phyloP scores from a whole-genome alignment of 768 basidiomycete species.

The Trametes cinnabarina region DNA sequence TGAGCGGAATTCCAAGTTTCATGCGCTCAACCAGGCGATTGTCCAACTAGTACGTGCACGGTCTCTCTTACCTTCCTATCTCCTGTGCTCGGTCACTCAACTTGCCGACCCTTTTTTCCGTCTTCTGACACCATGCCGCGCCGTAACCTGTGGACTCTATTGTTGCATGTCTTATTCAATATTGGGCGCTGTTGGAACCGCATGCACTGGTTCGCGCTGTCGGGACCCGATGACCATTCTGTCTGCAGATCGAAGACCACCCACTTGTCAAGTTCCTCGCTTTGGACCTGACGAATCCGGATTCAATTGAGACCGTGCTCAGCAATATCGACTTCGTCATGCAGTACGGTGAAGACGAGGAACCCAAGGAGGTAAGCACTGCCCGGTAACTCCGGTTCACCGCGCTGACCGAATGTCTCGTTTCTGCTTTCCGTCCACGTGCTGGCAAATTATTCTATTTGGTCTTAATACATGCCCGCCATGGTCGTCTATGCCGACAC shows the following conservation, averaged over 20 bases:
- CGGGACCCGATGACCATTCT: too few species aligned
- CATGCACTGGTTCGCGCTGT: constrained; percentile 3
- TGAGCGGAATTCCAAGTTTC: constrained; percentile 74
- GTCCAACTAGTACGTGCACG: constrained; percentile 94
- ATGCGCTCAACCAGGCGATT: constrained; percentile 91
- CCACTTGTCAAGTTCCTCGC: constrained; percentile 97
- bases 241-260: constrained; percentile 91
- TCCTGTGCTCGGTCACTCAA: constrained; percentile 3
- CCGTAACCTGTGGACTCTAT: background rate
- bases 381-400: background rate
- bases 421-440: background rate
- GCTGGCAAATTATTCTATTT: background rate
- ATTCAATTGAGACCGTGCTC: constrained; percentile 85
- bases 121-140: background rate
- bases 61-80: background rate
- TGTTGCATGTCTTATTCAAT: background rate
- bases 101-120: background rate
- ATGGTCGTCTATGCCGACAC: background rate
- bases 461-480: background rate
- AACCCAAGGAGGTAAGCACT: constrained; percentile 80
- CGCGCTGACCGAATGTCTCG: constrained; percentile 1
- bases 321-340: constrained; percentile 98
- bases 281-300: constrained; percentile 84
- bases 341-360: constrained; percentile 99
- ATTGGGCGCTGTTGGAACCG: background rate